Conservation (phyloP, 2,329 filamentous ascomycete genomes). For the Scedosporium minutisporum region DNA sequence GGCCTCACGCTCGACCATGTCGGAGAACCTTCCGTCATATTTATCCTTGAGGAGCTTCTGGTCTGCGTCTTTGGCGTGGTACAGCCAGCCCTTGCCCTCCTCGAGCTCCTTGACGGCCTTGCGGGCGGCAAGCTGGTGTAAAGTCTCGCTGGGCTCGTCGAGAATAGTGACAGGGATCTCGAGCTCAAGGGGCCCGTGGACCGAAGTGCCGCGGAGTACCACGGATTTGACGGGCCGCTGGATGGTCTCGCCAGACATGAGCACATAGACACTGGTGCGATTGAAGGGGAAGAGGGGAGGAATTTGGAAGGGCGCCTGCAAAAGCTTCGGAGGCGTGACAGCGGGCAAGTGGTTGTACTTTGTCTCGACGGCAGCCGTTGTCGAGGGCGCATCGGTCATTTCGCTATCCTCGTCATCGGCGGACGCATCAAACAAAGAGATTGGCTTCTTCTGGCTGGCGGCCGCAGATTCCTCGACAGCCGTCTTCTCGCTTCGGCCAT, state of each 20-base stretch:
- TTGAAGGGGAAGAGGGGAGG: constrained; percentile 58
- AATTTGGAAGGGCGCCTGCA: constrained; percentile 56
- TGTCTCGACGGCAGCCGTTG: constrained; percentile 11
- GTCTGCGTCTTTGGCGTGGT: constrained; percentile 34
- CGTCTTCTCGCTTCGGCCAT: constrained; percentile 11
- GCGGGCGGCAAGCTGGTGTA: constrained; percentile 62
- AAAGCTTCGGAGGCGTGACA: constrained; percentile 41
- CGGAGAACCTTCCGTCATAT: constrained; percentile 40
- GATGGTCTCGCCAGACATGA: constrained; percentile 43
- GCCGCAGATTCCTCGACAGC: constrained; percentile 10
- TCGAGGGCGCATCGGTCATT: constrained; percentile 9
- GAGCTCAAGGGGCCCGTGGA: constrained; percentile 49
- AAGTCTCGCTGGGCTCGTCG: constrained; percentile 36
- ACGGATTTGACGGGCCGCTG: constrained; percentile 42
- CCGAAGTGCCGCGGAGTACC: constrained; percentile 45
- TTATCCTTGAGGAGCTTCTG: constrained; percentile 35
- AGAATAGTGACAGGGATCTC: constrained; percentile 51
- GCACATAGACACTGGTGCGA: constrained; percentile 54
- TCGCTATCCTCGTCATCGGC: constrained; percentile 31
- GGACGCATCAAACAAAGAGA: constrained; percentile 50
- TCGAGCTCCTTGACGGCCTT: constrained; percentile 62
- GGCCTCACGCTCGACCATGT: constrained; percentile 55
- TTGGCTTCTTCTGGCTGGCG: constrained; percentile 25
- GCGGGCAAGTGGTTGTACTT: constrained; percentile 42
- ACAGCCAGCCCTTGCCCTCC: constrained; percentile 58